Evolutionary conservation across 2,329 filamentous ascomycete genomes (phyloP), one percentile per base, ranked within the genome.

Genomic region (Aspergillus sp.): DNA sequence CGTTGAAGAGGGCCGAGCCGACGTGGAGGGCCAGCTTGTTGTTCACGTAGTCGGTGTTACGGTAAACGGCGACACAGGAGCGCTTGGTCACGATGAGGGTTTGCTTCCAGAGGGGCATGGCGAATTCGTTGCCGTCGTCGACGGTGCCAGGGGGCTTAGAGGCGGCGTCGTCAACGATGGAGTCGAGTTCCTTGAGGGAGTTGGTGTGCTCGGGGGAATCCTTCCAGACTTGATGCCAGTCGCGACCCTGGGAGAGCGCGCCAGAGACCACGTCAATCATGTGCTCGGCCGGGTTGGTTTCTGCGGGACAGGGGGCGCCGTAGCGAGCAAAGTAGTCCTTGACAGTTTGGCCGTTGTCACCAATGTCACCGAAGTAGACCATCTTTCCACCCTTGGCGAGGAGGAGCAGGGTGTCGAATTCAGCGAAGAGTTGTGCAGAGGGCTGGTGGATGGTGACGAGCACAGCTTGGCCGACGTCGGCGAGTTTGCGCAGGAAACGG

Each of bases 191-290:
- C 13, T 84, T 74, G 2, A 85, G 74, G 2, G 90, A 80, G 0
- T 76, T 71, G 17, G 80, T 74, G 53, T 86, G 83, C 68, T 91
- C 84, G 5, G 84, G 78, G 0, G 87, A 91, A 12, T 84, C 83
- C 7, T 80, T 75, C 90, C 90, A 92, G 66, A 91, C 85, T 41
- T 91, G 81, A 66, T 89, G 86, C 89, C 90, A 92, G 67, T 91
- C 82, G 38, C 88, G 79, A 41, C 78, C 79, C 43, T 80, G 79
- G 0, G 80, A 81, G 1, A 83, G 69, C 38, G 75, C 71, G 0
- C 84, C 84, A 1, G 84, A 84, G 13, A 76, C 72, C 8, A 75
- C 71, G 19, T 79, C 70, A 54, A 86, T 83, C 64, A 87, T 76
- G 39, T 87, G 87, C 62, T 88, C 86, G 0, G 85, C 85, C 2